Evolutionary conservation across 192 early-diverging fungal species (phyloP), one percentile per base, ranked within the genome.

Genomic region (Pilobolus umbonatus): DNA sequence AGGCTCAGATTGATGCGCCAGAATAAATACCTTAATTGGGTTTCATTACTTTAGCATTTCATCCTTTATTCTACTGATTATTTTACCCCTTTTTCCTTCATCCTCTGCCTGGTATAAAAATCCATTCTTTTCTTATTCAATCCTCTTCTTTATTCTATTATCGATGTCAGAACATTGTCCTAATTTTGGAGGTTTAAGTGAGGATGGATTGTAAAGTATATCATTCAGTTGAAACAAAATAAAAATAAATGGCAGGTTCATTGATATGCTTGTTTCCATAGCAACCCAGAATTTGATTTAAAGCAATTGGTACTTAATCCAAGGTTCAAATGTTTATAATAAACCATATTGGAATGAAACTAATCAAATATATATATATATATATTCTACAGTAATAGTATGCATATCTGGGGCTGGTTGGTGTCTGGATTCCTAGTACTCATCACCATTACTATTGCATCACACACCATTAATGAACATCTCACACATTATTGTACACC

Each of bases 371-470:
- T 9, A 17, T 48, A 34, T 14, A 48, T 15, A 34, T 30, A 28
- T 32, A 36, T 36, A 30, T 7, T 17, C 30, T 40, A 43, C 38
- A 68, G 60, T 19, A 50, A 61, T 15, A 50, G 48, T 11, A 62
- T 61, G 67, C 67, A 69, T 59, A 32, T 69, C 5, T 69, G 60
- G 60, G 67, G 67, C 26, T 69, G 67, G 67, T 19, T 69, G 26
- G 56, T 36, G 14, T 69, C 67, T 9, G 67, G 60, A n/a, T 48
- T 64, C 2, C 45, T 69, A n/a, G 61, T 62, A 1, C 24, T 69
- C 22, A 31, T 56, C 26, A 50, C 60, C 2, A 42, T 47, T 30
- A 63, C 60, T 12, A 42, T 69, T 22, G 29, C 55, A 26, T 57
- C 52, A 0, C 67, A 64, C 28, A 53, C 60, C 1, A 69, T 69